Conservation (phyloP, 495 filamentous ascomycete species). For the Xylaria palmicola region DNA sequence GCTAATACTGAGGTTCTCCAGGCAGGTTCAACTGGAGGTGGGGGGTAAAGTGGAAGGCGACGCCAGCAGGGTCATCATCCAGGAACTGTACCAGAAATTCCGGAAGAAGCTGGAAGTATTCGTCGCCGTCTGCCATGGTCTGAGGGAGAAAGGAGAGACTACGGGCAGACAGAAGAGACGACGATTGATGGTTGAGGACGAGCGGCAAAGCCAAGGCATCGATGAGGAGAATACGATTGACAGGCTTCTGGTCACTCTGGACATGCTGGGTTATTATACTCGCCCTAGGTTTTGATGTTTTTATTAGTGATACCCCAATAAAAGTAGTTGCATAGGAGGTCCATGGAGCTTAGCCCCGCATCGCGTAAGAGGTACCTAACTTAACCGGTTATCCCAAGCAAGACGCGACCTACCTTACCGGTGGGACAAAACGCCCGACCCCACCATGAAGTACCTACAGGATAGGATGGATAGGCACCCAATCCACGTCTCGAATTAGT, state of each 20-base stretch:
- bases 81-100: constrained; percentile 61
- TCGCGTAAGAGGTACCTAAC: constrained; percentile 15
- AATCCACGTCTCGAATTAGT: no score
- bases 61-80: constrained; percentile 39
- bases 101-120: constrained; percentile 69
- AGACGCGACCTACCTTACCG: no score
- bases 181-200: constrained; percentile 29
- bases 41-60: constrained; percentile 27
- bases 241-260: constrained; percentile 54
- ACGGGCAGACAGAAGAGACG: constrained; percentile 46
- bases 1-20: constrained; percentile 66
- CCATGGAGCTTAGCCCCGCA: no score
- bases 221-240: constrained; percentile 49
- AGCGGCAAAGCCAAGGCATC: constrained; percentile 21
- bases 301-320: constrained; percentile 22
- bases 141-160: constrained; percentile 59
- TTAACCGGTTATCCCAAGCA: no score
- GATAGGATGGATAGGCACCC: no score
- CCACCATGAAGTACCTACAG: no score
- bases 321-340: no score
- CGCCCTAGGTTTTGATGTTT: constrained; percentile 18
- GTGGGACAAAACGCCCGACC: no score
- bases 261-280: constrained; percentile 61
- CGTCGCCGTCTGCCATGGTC: constrained; percentile 58
- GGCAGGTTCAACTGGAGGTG: constrained; percentile 24